Percentiles rank a stretch among this genome's conserved stretches.
These are phyloP conservation scores for Fragaria ananassa DNA, from an alignment of 306 rosid species.

Conservation along the genomic window DNA sequence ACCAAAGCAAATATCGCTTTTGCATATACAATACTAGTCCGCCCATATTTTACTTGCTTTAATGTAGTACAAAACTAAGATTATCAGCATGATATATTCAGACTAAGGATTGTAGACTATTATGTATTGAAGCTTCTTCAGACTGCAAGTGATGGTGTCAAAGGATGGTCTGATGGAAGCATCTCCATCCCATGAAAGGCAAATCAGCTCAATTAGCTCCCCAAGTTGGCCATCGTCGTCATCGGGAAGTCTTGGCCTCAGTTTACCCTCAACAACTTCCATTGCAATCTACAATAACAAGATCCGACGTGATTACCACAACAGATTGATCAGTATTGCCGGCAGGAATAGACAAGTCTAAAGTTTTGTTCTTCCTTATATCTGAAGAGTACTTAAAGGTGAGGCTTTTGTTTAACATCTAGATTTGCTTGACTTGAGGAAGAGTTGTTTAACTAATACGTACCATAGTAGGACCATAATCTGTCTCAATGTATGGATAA, in stretches of 20 bases:
- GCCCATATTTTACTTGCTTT: not conserved
- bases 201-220: conserved; percentile 43
- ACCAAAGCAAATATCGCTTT: no score
- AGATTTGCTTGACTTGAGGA: not conserved
- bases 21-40: not conserved
- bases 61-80: not conserved
- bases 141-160: conserved; percentile 32
- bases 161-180: conserved; percentile 58
- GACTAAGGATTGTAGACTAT: not conserved
- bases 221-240: conserved; percentile 34
- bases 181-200: conserved; percentile 53
- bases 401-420: not conserved
- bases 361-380: not conserved
- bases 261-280: conserved; percentile 65
- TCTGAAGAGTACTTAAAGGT: not conserved
- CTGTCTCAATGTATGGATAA: conserved; percentile 59
- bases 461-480: conserved; percentile 70
- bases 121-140: conserved; percentile 29
- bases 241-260: conserved; percentile 56
- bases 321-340: not conserved
- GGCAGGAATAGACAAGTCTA: not conserved
- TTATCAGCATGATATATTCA: not conserved
- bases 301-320: not conserved
- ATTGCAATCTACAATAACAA: conserved; percentile 53
- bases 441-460: not conserved